A percentile compares a stretch with the other conserved stretches of the same genome.
These are phyloP conservation scores for Pseudogymnoascus sp. DNA, from an alignment of 2,329 filamentous ascomycete genomes.

Conservation along the genomic window DNA sequence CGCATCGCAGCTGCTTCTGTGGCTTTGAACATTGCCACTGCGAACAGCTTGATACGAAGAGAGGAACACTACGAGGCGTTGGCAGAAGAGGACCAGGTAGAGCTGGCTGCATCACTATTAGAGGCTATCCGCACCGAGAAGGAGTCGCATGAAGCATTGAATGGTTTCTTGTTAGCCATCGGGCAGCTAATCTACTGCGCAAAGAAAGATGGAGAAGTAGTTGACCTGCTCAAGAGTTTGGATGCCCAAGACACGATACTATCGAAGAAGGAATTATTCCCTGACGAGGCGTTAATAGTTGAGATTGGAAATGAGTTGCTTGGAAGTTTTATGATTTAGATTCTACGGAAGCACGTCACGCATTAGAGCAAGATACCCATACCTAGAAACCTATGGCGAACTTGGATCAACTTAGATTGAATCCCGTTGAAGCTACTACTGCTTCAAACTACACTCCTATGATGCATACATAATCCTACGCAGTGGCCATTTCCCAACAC, in stretches of 20 bases:
- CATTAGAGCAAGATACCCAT: background rate
- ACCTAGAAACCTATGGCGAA: background rate
- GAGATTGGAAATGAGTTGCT: constrained; percentile 39
- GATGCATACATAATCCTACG: background rate
- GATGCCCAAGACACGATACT: constrained; percentile 60
- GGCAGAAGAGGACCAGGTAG: constrained; percentile 63
- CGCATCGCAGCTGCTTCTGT: constrained; percentile 76
- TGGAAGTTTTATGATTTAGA: constrained; percentile 18
- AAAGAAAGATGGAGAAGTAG: constrained; percentile 62
- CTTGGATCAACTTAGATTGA: background rate
- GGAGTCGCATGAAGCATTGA: constrained; percentile 60
- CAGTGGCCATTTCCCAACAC: background rate
- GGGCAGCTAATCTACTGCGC: constrained; percentile 68
- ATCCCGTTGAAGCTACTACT: background rate
- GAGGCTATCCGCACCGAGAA: constrained; percentile 59
- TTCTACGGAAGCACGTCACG: background rate
- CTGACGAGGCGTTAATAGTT: constrained; percentile 47
- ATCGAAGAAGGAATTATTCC: constrained; percentile 48
- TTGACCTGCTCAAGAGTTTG: constrained; percentile 69
- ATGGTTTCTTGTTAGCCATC: constrained; percentile 66
- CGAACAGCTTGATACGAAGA: constrained; percentile 58
- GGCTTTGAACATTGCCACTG: constrained; percentile 70
- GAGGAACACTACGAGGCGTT: constrained; percentile 50
- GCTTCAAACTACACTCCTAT: background rate
- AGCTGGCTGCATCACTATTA: constrained; percentile 70